Percentiles rank a stretch among this genome's conserved stretches.
These are phyloP conservation scores for Thelephora aurantiotincta DNA, from an alignment of 768 basidiomycete species.

Conservation along the genomic window DNA sequence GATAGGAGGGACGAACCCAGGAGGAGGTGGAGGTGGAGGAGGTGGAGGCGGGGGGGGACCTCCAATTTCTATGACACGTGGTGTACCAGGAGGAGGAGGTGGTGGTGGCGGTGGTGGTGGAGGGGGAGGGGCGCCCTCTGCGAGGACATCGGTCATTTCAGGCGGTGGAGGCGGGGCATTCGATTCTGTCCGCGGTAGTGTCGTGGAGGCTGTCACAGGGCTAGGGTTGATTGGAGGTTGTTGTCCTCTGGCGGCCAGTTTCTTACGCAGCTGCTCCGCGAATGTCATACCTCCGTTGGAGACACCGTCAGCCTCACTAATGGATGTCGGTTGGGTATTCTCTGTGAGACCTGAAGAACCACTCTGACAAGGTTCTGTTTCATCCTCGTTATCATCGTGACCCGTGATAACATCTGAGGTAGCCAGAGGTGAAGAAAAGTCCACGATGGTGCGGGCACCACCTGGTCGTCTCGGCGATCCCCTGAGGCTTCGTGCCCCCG, in stretches of 20 bases:
- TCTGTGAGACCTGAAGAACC: slow-evolving; percentile 37
- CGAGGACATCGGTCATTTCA: slow-evolving; percentile 10
- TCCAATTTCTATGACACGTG: slow-evolving; percentile 5
- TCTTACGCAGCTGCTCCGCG: slow-evolving; percentile 49
- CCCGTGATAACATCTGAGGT: slow-evolving; percentile 21
- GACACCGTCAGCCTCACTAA: slow-evolving; percentile 29
- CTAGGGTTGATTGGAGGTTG: slow-evolving; percentile 23
- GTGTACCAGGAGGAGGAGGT: slow-evolving; percentile 11
- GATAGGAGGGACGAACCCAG: slow-evolving; percentile 16
- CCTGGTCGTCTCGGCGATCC: slow-evolving; percentile 50
- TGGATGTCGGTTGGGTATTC: slow-evolving; percentile 42
- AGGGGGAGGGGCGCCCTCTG: slow-evolving; percentile 19
- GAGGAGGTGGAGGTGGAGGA: slow-evolving; percentile 21
- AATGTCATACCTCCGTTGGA: slow-evolving; percentile 31
- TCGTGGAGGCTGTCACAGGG: slow-evolving; percentile 24
- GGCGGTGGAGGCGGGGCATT: slow-evolving; percentile 14
- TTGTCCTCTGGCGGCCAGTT: slow-evolving; percentile 36
- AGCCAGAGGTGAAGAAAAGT: slow-evolving; percentile 25
- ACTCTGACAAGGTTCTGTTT: slow-evolving; percentile 29
- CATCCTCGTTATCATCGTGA: slow-evolving; percentile 41
- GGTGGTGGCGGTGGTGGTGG: slow-evolving; percentile 22
- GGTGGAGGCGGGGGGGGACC: slow-evolving; percentile 20
- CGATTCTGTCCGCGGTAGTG: slow-evolving; percentile 15
- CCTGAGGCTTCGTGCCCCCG: slow-evolving; percentile 55
- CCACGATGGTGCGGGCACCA: slow-evolving; percentile 14